Evolutionary conservation across 352 stramenopile species (phyloP).

Genomic region (Globisporangium cylindrosporum): DNA sequence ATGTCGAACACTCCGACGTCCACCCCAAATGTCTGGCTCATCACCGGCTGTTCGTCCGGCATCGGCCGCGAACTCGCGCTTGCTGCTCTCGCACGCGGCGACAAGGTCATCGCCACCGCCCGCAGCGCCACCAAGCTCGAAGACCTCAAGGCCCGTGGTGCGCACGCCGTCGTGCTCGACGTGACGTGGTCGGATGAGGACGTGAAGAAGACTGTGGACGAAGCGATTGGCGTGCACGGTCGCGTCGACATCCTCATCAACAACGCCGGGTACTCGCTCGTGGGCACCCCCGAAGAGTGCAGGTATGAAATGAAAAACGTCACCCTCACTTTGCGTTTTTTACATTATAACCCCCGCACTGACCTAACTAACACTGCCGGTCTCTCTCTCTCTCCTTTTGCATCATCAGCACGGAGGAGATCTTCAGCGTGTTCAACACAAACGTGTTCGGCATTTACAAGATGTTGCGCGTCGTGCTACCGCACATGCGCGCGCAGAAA

Average conservation of each 20-base stretch:
- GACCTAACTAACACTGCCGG: too few relatives aligned
- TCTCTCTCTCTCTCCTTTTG: too few relatives aligned
- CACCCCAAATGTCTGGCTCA: slow-evolving; percentile 12
- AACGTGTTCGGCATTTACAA: slow-evolving; percentile 29
- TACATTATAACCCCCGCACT: too few relatives aligned
- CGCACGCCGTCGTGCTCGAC: slow-evolving; percentile 23
- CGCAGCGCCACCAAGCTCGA: slow-evolving; percentile 24
- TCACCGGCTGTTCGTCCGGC: slow-evolving; percentile 22
- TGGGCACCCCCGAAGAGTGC: slow-evolving; percentile 38
- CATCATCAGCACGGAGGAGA: too few relatives aligned
- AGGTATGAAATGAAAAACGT: too few relatives aligned
- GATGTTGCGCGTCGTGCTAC: slow-evolving; percentile 24
- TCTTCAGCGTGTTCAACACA: slow-evolving; percentile 26
- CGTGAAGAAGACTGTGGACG: slow-evolving; percentile 20
- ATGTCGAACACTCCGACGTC: neutral
- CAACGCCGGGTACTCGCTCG: slow-evolving; percentile 37
- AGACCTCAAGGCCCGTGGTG: slow-evolving; percentile 28
- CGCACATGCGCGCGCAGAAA: slow-evolving; percentile 26
- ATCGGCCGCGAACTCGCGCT: slow-evolving; percentile 23
- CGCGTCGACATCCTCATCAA: slow-evolving; percentile 41
- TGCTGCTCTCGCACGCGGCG: slow-evolving; percentile 26
- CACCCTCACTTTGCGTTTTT: too few relatives aligned
- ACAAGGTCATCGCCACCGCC: slow-evolving; percentile 38
- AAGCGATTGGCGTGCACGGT: slow-evolving; percentile 23
- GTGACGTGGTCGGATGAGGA: too few relatives aligned